Base-by-base conservation (phyloP, 225 moss, liverwort and hornwort species). In the Straminergon stramineum region DNA sequence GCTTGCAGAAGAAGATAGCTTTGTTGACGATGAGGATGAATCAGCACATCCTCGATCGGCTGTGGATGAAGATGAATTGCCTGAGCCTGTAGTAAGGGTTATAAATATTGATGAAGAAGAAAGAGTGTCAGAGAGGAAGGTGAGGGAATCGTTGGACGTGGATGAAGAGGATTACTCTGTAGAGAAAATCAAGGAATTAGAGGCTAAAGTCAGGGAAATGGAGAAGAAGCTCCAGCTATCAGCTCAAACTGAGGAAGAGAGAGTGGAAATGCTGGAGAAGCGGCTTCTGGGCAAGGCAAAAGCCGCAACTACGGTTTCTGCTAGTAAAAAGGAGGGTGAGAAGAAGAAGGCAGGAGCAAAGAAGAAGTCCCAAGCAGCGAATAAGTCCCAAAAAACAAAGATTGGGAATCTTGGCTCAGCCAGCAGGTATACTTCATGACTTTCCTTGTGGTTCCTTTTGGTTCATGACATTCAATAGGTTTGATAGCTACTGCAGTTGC, bases 161-260 rank as follows among this genome's bases (percentile, higher is more conserved):
- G 87, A 84, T 80, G 85, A 85, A 65, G 83, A 84, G 64, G 93
- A 91, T 41, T 89, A 91, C 34, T 92, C 92, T 56, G 89, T 82
- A 53, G 93, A 91, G 85, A 94, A 88, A 92, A 97, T 96, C 79
- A 95, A 91, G 68, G 92, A 91, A 91, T 84, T 98, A 65, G 97
- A 98, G 90, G 95, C 95, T 39, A 93, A 95, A 85, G 81, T 97
- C 87, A 93, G 92, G 90, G 90, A 95, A 88, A 91, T 98, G 91
- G 93, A 93, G 78, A 88, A 73, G 70, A 92, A 91, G 84, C 92
- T 95, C 48, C 90, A 92, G 87, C 63, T 90, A 27, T 90, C 90
- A 90, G 82, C 91, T 55, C 84, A 88, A 80, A 85, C 51, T 39
- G 91, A 92, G 34, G 94, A 93, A 83, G 87, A 94, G 66, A 94